Base-by-base conservation (phyloP, 2,329 filamentous ascomycete genomes). In the Colletotrichum chlorophyti region DNA sequence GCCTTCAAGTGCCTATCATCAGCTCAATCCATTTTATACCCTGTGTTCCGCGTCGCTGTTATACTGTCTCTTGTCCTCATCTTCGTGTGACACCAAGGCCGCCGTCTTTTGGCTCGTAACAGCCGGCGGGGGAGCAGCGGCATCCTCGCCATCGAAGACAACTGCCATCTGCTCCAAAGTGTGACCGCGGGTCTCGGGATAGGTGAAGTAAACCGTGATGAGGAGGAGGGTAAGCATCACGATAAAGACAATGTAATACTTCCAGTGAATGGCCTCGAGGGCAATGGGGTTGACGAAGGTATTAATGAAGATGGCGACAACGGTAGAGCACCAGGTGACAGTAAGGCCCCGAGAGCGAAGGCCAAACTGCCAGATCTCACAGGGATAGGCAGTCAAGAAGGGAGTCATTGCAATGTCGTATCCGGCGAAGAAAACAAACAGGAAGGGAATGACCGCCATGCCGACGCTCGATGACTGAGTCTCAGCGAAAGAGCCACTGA, bases 161-260 rank as follows among this genome's bases (percentile, higher is more conserved):
- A 55, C 46, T 0, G 60, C 60, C 34, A 62, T 60, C 41, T 60
- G 45, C 50, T 62, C 60, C 6, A 62, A 35, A 8, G 49, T 62
- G 41, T 54, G 50, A 14, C 60, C 60, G 27, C 45, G 45, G 5
- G 58, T 60, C 40, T 60, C 58, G 17, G 53, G 52, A 37, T 57
- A 60, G 46, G 40, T 23, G 9, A 60, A 51, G 45, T 51, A 60
- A 35, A 49, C 41, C 2, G 42, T 46, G 21, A 57, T 12, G 38
- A 55, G 42, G 8, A 60, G 42, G 6, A 57, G 34, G 1, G 53
- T 55, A n/a, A 73, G 65, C 1, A 69, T 65, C 0, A 68, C 73
- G 19, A 76, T 74, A 64, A 75, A 78, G 10, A 80, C 74, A 7
- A 78, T 73, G 53, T 79, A 80, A 53, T 76, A 79, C 62, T 72